Base-by-base conservation (phyloP, 352 stramenopile genomes). In the Globisporangium middletonii region DNA sequence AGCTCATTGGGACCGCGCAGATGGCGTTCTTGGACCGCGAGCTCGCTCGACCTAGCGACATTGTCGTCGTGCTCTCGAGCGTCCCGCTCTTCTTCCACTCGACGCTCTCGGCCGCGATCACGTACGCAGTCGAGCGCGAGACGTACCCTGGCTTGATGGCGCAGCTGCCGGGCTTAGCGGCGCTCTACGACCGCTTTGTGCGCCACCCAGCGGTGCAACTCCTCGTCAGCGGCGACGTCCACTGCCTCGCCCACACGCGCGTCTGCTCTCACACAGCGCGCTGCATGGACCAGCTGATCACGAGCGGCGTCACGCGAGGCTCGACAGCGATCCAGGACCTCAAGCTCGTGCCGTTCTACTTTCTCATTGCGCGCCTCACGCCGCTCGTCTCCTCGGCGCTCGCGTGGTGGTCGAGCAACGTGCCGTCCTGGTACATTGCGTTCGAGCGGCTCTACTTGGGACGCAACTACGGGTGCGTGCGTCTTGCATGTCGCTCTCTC, bases 11-110 rank as follows among this genome's bases (percentile, higher is more conserved):
- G 16, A 52, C 68, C 4, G 11, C 45, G 11, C 77, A 88, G 19
- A 67, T 60, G 15, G 15, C 35, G 28, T 55, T 59, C 27, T 23
- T 76, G 0, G 19, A 54, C 50, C 27, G 28, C 11, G 59, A 57
- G 2, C 23, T 83, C 4, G 51, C 62, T 18, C 13, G 23, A 19
- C 2, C 79, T 65, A 62, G 58, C 44, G 15, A 12, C 54, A 16
- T 48, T 69, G 59, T 63, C 1, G 73, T 89, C 15, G 69, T 89
- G 51, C 63, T 89, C 30, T 50, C 78, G 1, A 68, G 59, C 23
- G 67, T 91, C 47, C 81, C 81, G 19, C 65, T 91, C 1, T 89
- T 89, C 53, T 91, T 89, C 48, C 81, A 91, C 61, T 85, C 76
- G 33, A 45, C 55, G 8, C 42, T 85, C 2, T 73, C 78, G 3